phyloP scores from a whole-genome alignment of 2,329 filamentous ascomycete genomes.

The Trichoderma asperellum region DNA sequence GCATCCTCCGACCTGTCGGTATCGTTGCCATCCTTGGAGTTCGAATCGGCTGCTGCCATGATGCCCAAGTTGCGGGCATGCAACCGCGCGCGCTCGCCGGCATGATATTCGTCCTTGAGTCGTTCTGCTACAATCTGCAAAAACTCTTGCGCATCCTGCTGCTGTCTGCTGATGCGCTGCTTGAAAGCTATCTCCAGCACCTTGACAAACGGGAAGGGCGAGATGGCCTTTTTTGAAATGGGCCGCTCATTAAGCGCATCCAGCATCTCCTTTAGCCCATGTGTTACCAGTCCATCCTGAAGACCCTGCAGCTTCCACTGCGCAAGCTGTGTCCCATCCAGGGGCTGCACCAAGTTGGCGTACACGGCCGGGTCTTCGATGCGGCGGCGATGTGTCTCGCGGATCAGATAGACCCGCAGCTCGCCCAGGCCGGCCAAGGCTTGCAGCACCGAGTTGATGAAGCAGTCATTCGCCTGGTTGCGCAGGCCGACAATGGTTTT shows the following conservation, averaged over 20 bases:
- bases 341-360: constrained; percentile 59
- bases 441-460: constrained; percentile 96
- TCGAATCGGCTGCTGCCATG: constrained; percentile 24
- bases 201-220: constrained; percentile 79
- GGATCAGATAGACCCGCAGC: constrained; percentile 86
- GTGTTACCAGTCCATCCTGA: constrained; percentile 81
- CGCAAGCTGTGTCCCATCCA: constrained; percentile 49
- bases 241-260: constrained; percentile 92
- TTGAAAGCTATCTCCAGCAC: constrained; percentile 84
- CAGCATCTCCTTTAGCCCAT: constrained; percentile 87
- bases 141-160: constrained; percentile 98
- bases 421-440: constrained; percentile 88
- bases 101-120: constrained; percentile 91
- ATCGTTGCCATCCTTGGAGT: constrained; percentile 7
- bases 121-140: constrained; percentile 91
- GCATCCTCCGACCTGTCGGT: constrained; percentile 12
- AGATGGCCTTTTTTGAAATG: constrained; percentile 91
- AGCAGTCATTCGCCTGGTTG: constrained; percentile 94
- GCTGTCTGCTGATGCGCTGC: constrained; percentile 88
- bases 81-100: constrained; percentile 72
- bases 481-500: constrained; percentile 85
- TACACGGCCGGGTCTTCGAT: constrained; percentile 82
- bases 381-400: constrained; percentile 81
- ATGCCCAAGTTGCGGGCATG: constrained; percentile 50
- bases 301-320: constrained; percentile 68